Evolutionary conservation across 495 filamentous ascomycete species (phyloP).

Genomic region (Bacidia rubella): DNA sequence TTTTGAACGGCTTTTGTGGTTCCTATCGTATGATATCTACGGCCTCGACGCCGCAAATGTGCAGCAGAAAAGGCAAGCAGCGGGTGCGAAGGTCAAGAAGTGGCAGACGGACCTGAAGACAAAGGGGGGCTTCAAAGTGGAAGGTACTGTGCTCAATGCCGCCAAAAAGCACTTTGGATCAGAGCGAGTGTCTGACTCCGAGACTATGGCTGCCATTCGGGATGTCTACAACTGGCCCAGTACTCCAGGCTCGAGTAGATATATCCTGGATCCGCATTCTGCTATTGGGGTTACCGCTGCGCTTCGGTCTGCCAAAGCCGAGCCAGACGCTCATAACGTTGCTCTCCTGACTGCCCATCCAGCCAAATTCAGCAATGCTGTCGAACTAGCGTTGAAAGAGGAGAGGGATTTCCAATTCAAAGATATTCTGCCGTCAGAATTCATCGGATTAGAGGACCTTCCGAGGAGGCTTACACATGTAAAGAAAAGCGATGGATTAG

Average conservation of each 20-base stretch:
- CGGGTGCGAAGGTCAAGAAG: slow-evolving; percentile 45
- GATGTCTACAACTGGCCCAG: slow-evolving; percentile 37
- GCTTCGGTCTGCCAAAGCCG: slow-evolving; percentile 43
- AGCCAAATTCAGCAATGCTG: slow-evolving; percentile 75
- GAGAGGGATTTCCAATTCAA: slow-evolving; percentile 57
- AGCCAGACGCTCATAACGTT: slow-evolving; percentile 48
- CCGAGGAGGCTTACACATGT: slow-evolving; percentile 44
- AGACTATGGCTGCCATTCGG: slow-evolving; percentile 64
- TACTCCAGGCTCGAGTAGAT: slow-evolving; percentile 21
- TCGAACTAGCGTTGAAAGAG: slow-evolving; percentile 56
- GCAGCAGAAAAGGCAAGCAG: slow-evolving; percentile 30
- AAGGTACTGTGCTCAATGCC: slow-evolving; percentile 47
- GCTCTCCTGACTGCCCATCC: slow-evolving; percentile 84
- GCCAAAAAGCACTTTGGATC: slow-evolving; percentile 59
- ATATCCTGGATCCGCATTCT: slow-evolving; percentile 84
- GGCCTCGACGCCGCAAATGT: slow-evolving; percentile 27
- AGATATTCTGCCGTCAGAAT: slow-evolving; percentile 64
- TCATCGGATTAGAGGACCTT: slow-evolving; percentile 55
- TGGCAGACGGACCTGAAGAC: slow-evolving; percentile 72
- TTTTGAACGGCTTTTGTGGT: slow-evolving; percentile 96
- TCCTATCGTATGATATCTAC: slow-evolving; percentile 47
- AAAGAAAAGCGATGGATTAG: slow-evolving; percentile 18
- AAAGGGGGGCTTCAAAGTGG: slow-evolving; percentile 63
- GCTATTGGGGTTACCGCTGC: slow-evolving; percentile 72
- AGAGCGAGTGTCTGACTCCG: slow-evolving; percentile 64